Evolutionary conservation across 495 filamentous ascomycete genomes (phyloP).

Genomic region (Xylaria cubensis): DNA sequence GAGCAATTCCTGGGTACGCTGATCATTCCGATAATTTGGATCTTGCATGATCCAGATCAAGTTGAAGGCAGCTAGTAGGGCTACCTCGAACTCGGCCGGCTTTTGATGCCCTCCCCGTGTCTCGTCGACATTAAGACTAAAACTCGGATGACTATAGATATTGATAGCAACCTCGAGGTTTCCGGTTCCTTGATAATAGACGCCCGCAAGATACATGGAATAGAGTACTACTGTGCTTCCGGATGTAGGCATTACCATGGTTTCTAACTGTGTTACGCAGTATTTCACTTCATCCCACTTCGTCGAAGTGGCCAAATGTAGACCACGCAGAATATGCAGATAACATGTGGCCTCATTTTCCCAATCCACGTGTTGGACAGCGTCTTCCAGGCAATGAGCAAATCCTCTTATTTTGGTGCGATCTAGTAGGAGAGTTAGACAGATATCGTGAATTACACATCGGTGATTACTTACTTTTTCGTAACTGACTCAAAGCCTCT

Average conservation of each 20-base stretch:
- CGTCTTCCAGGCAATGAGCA: conserved; percentile 50
- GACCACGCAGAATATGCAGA: conserved; percentile 53
- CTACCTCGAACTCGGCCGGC: conserved; percentile 71
- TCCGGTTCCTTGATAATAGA: conserved; percentile 80
- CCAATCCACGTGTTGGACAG: conserved; percentile 51
- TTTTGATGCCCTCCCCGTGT: conserved; percentile 44
- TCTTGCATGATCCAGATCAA: conserved; percentile 80
- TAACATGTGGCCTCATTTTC: conserved; percentile 53
- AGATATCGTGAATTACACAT: conserved; percentile 1
- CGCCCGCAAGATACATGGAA: conserved; percentile 73
- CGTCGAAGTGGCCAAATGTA: conserved; percentile 52
- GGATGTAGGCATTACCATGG: conserved; percentile 40
- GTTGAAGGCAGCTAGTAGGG: conserved; percentile 82
- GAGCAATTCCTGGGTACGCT: conserved; percentile 62
- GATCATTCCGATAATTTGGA: conserved; percentile 57
- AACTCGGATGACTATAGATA: conserved; percentile 66
- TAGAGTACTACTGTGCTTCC: conserved; percentile 47
- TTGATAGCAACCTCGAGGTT: conserved; percentile 68
- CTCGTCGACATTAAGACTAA: conserved; percentile 57
- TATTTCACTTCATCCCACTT: conserved; percentile 54
- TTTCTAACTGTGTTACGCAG: conserved; percentile 48
- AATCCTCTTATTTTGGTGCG: conserved; percentile 35
- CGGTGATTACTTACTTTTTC: conserved; percentile 34
- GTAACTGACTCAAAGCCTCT: conserved; percentile 46
- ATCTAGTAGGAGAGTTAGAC: conserved; percentile 38